Conservation (phyloP, 2,329 filamentous ascomycete species). For the Pseudopyricularia javanii region DNA sequence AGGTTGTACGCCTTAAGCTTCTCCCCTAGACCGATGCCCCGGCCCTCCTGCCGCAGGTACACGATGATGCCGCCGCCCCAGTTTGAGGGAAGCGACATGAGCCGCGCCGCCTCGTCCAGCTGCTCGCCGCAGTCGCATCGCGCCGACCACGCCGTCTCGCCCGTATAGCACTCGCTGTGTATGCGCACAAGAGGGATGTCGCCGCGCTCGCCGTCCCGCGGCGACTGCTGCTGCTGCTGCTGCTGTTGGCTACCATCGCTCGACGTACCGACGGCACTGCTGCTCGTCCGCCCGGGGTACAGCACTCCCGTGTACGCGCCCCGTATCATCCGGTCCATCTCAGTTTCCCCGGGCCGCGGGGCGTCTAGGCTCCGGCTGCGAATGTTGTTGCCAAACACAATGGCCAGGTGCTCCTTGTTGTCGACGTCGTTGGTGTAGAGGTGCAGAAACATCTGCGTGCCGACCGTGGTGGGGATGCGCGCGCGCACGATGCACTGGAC, state of each 20-base stretch:
- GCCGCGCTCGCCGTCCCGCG: background rate
- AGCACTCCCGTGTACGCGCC: slow-evolving; percentile 85
- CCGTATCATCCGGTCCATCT: slow-evolving; percentile 83
- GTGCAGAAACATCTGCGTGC: slow-evolving; percentile 94
- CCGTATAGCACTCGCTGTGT: slow-evolving; percentile 96
- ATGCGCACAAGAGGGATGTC: slow-evolving; percentile 72
- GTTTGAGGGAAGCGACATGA: slow-evolving; percentile 62
- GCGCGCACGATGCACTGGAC: slow-evolving; percentile 94
- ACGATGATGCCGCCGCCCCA: slow-evolving; percentile 76
- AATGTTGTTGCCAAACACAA: slow-evolving; percentile 86
- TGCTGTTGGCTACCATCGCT: slow-evolving; percentile 1
- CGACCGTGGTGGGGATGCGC: slow-evolving; percentile 82
- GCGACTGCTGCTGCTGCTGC: background rate
- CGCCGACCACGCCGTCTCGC: slow-evolving; percentile 96
- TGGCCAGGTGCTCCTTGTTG: slow-evolving; percentile 91
- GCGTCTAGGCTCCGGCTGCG: slow-evolving; percentile 62
- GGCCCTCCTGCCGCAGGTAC: slow-evolving; percentile 89
- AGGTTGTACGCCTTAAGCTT: slow-evolving; percentile 98
- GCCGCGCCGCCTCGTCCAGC: slow-evolving; percentile 83
- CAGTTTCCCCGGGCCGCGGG: slow-evolving; percentile 63
- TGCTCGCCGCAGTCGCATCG: slow-evolving; percentile 97
- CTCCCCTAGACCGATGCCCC: slow-evolving; percentile 86
- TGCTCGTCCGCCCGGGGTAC: slow-evolving; percentile 72
- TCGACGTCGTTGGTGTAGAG: slow-evolving; percentile 88
- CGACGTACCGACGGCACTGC: slow-evolving; percentile 26